Evolutionary conservation across 345 rosid genomes (phyloP).

Genomic region (Mercurialis annua): DNA sequence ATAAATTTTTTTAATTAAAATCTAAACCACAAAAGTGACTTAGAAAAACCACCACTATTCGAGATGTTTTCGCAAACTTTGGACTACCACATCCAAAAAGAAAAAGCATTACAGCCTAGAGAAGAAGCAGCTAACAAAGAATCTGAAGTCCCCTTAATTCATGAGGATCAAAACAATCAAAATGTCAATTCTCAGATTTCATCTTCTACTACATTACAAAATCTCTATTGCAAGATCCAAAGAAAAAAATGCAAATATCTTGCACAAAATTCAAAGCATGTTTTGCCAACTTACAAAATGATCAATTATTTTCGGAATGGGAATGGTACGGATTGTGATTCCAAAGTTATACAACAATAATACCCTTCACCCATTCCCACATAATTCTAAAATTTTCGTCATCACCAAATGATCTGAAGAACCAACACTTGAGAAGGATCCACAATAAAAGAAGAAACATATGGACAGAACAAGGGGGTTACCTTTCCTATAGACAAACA

Average conservation of each 20-base stretch:
- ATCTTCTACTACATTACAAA: no score
- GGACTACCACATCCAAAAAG: no score
- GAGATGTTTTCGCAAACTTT: no score
- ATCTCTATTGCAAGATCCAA: no score
- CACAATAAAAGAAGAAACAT: background rate
- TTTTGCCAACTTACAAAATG: background rate
- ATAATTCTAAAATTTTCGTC: background rate
- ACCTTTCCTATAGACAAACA: conserved; percentile 43
- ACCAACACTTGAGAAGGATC: background rate
- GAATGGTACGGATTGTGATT: background rate
- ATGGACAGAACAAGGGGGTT: background rate
- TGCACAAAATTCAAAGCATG: background rate
- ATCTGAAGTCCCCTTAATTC: no score
- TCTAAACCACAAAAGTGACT: no score
- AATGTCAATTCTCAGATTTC: no score
- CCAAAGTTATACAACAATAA: background rate
- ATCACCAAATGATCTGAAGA: conserved; percentile 2
- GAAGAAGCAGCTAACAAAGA: no score
- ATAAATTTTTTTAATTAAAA: no score
- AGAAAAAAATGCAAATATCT: background rate
- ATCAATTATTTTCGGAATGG: background rate
- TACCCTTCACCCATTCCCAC: background rate
- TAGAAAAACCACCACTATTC: no score
- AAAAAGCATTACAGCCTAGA: no score
- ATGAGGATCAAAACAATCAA: no score